phyloP scores from a whole-genome alignment of 2,329 filamentous ascomycete species.

The Aureobasidium namibiae region DNA sequence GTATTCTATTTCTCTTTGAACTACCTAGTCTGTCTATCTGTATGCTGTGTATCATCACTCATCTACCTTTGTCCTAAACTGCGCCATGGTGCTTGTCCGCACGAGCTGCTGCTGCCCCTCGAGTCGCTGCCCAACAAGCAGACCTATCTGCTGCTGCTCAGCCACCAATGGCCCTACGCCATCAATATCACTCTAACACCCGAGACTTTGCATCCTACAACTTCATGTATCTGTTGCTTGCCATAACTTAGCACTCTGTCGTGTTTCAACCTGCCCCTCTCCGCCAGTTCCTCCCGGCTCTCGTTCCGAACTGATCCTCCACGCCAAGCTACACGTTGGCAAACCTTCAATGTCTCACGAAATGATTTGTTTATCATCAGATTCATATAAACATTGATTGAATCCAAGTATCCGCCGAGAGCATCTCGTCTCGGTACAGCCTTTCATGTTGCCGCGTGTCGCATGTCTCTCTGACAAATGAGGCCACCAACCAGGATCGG shows the following conservation, averaged over 20 bases:
- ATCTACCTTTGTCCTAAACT: neutral
- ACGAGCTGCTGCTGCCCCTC: neutral
- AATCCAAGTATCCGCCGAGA: neutral
- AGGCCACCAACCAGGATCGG: neutral
- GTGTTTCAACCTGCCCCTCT: conserved; percentile 5
- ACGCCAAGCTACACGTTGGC: neutral
- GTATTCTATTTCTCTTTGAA: neutral
- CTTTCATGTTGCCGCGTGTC: neutral
- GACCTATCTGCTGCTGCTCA: neutral
- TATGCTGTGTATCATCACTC: neutral
- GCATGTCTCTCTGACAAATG: neutral
- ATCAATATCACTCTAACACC: conserved; percentile 5
- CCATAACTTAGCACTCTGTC: neutral
- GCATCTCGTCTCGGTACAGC: neutral
- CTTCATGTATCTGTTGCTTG: conserved; percentile 1
- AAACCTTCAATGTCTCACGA: neutral
- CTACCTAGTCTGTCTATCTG: neutral
- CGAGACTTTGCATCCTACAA: neutral
- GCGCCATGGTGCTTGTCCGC: neutral
- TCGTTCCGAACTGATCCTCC: neutral
- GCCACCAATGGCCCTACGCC: conserved; percentile 3
- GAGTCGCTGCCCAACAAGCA: neutral
- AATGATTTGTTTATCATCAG: neutral
- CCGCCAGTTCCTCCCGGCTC: conserved; percentile 3
- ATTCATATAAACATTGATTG: neutral